A percentile compares a stretch with the other conserved stretches of the same genome.
Conservation (phyloP, 1,139 yeast species). For the Hyphopichia pseudoburtonii region DNA sequence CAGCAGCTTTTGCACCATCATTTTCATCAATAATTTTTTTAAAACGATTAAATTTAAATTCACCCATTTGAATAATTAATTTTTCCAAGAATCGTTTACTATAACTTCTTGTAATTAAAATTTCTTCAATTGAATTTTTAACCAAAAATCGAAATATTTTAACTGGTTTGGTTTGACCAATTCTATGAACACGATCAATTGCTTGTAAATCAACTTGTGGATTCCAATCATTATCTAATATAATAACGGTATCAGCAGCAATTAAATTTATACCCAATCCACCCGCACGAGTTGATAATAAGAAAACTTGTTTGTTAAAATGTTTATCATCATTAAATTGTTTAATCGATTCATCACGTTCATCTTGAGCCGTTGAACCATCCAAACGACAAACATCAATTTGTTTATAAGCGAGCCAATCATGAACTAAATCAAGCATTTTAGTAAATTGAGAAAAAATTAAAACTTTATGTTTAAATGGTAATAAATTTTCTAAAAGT, state of each 20-base stretch:
- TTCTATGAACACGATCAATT: slow-evolving; percentile 91
- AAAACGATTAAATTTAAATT: slow-evolving; percentile 56
- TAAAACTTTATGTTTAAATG: slow-evolving; percentile 61
- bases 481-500: slow-evolving; percentile 50
- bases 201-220: slow-evolving; percentile 97
- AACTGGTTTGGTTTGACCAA: slow-evolving; percentile 86
- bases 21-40: slow-evolving; percentile 15
- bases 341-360: slow-evolving; percentile 63
- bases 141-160: slow-evolving; percentile 75
- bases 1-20: no score
- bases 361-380: slow-evolving; percentile 67
- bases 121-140: slow-evolving; percentile 78
- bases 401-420: slow-evolving; percentile 49
- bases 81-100: slow-evolving; percentile 78
- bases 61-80: slow-evolving; percentile 81
- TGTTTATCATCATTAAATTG: slow-evolving; percentile 43
- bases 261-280: slow-evolving; percentile 88
- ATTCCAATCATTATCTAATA: slow-evolving; percentile 95
- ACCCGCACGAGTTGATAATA: slow-evolving; percentile 90
- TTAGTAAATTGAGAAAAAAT: slow-evolving; percentile 83
- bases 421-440: slow-evolving; percentile 73
- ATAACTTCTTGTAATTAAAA: slow-evolving; percentile 72
- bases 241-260: slow-evolving; percentile 84
- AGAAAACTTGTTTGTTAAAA: slow-evolving; percentile 47
- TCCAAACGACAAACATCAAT: slow-evolving; percentile 65